phyloP scores from a whole-genome alignment of 1,139 yeast species.

The Candida sp. region DNA sequence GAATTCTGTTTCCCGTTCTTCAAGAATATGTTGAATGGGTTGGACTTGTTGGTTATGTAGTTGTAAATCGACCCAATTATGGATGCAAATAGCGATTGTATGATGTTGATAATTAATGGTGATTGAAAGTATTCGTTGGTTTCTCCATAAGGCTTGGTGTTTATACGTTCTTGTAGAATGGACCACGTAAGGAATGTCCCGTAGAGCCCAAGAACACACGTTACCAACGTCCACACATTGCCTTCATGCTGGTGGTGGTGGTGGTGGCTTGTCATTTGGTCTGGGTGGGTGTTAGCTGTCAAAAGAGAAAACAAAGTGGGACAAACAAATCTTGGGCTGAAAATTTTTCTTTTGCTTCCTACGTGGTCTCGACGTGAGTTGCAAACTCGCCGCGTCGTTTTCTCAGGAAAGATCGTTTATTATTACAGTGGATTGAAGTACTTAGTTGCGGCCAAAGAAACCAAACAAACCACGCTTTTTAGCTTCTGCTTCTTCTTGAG shows the following conservation, averaged over 20 bases:
- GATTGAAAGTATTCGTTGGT: constrained; percentile 57
- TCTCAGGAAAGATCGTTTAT: too few relatives aligned
- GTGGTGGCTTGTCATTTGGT: background rate
- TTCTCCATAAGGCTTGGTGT: constrained; percentile 76
- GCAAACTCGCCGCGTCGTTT: too few relatives aligned
- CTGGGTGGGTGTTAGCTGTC: background rate
- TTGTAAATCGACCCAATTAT: constrained; percentile 69
- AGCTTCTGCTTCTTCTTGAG: constrained; percentile 23
- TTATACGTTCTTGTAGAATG: constrained; percentile 84
- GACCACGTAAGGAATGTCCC: constrained; percentile 92
- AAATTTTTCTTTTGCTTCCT: background rate
- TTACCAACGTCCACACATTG: constrained; percentile 33
- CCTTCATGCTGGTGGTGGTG: constrained; percentile 6
- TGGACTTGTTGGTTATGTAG: constrained; percentile 29
- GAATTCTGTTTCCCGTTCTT: constrained; percentile 24
- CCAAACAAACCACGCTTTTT: constrained; percentile 44
- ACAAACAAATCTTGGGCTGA: background rate
- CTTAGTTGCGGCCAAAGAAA: constrained; percentile 37
- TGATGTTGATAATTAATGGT: constrained; percentile 74
- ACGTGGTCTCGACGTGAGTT: background rate
- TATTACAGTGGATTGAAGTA: background rate
- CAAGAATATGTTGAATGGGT: constrained; percentile 35
- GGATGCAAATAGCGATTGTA: constrained; percentile 78
- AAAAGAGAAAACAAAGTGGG: background rate
- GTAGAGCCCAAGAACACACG: constrained; percentile 78